A percentile compares a stretch with the other conserved stretches of the same genome.
Evolutionary conservation across 139 green algal species (phyloP).

Genomic region (Diplosphaera chodatii): DNA sequence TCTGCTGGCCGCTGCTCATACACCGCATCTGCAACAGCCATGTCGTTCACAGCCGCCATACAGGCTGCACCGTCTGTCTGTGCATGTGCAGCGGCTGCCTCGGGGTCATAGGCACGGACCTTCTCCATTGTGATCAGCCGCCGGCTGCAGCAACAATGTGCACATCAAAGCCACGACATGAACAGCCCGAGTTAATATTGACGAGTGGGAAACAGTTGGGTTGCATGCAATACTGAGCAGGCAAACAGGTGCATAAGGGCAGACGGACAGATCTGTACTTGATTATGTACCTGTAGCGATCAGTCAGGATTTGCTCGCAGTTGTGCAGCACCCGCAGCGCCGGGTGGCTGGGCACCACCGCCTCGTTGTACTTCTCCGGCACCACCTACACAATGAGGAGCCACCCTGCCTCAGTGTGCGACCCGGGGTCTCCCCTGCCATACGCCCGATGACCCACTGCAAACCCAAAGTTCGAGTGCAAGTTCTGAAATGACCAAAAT

Average conservation of each 20-base stretch:
- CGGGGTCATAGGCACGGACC: slow-evolving; percentile 18
- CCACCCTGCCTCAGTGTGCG: too few species aligned
- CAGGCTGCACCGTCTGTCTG: not conserved
- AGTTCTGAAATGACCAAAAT: not conserved
- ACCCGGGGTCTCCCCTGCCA: too few species aligned
- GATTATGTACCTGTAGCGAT: slow-evolving; percentile 46
- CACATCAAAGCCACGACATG: too few species aligned
- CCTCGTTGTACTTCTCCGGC: slow-evolving; percentile 12
- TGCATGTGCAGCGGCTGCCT: not conserved
- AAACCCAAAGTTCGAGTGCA: too few species aligned
- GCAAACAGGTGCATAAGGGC: too few species aligned
- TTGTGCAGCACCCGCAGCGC: slow-evolving; percentile 43
- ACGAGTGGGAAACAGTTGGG: too few species aligned
- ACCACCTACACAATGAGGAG: not conserved
- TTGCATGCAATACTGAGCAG: too few species aligned
- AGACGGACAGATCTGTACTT: too few species aligned
- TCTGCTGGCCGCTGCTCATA: not conserved
- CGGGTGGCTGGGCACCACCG: slow-evolving; percentile 66
- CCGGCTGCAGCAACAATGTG: slow-evolving; percentile 21
- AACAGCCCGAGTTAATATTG: too few species aligned
- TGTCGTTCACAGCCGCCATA: not conserved
- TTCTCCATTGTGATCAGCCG: slow-evolving; percentile 87
- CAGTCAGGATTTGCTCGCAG: slow-evolving; percentile 75
- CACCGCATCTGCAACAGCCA: not conserved
- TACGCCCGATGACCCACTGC: too few species aligned